phyloP scores from a whole-genome alignment of 192 early-diverging fungal species.

The Podila epicladia region DNA sequence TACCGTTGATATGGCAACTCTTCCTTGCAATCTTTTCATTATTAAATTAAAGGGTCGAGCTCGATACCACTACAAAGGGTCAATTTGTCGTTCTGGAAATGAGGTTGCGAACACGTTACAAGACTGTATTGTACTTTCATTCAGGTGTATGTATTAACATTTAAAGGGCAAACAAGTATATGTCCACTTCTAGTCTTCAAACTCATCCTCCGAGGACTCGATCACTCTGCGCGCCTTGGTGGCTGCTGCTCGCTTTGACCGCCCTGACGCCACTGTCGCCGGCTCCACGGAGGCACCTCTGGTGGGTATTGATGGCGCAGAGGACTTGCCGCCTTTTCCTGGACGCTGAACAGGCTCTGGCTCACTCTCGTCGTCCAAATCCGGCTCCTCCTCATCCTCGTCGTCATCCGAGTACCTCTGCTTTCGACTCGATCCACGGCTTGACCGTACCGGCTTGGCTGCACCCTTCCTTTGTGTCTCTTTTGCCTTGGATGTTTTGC shows the following conservation, averaged over 20 bases:
- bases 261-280: neutral
- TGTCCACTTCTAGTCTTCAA: too few relatives aligned
- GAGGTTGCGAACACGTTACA: too few relatives aligned
- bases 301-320: neutral
- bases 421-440: neutral
- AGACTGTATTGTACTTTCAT: too few relatives aligned
- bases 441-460: neutral
- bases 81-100: too few relatives aligned
- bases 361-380: neutral
- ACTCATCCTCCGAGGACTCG: constrained; percentile 1
- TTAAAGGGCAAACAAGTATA: too few relatives aligned
- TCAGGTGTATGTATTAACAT: too few relatives aligned
- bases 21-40: too few relatives aligned
- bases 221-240: neutral
- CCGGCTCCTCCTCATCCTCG: constrained; percentile 3
- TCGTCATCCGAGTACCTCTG: neutral
- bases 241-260: constrained; percentile 1
- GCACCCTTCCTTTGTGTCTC: neutral
- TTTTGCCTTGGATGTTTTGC: neutral
- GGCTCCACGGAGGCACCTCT: neutral
- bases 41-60: too few relatives aligned
- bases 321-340: neutral
- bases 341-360: neutral
- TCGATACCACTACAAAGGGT: too few relatives aligned
- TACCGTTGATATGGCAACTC: too few relatives aligned